Base-by-base conservation (phyloP, 805 yeast species). In the Metschnikowia arizonensis region DNA sequence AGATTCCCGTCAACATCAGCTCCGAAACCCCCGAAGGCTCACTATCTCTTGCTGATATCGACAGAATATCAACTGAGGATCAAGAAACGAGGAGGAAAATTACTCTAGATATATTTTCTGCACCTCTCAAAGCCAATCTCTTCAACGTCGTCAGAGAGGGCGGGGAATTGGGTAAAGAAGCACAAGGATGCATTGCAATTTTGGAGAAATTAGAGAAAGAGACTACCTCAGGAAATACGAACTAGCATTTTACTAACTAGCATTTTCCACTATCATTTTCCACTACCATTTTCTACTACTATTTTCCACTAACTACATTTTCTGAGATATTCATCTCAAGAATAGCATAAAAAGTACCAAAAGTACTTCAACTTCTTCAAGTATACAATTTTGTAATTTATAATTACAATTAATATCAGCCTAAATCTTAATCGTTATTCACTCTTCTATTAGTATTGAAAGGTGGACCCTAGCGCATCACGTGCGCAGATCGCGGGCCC, bases 121-220 rank as follows among this genome's bases (percentile, higher is more conserved):
- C 62, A 1, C 78, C 77, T 9, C 67, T 86, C 40, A 45, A 56
- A 17, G 72, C 66, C 38, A 83, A 86, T 30, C 66, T 83, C 18
- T 67, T 64, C 1, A 68, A 68, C 32, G 55, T 79, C 26, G 62
- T 79, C 8, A 79, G 79, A 54, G 93, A 85, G 52, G 95, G 88
- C 10, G 90, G 90, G 1, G 87, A 82, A 39, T 66, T 76, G 15
- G 89, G 89, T 2, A 74, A 81, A 49, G 74, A 68, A 47, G 71
- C 73, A 18, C 60, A 61, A 38, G 52, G 55, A 11, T 60, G 69
- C 51, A 29, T 62, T 32, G 54, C 39, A 12, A 42, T 47, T 2
- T 35, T 52, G 37, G 49, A 47, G 18, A 29, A 44, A 28, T 44
- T 53, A 28, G 55, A 42, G 30, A 19, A 28, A 15, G 38, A 14